Evolutionary conservation across 352 stramenopile genomes (phyloP).

Genomic region (Globisporangium uncinulatum): DNA sequence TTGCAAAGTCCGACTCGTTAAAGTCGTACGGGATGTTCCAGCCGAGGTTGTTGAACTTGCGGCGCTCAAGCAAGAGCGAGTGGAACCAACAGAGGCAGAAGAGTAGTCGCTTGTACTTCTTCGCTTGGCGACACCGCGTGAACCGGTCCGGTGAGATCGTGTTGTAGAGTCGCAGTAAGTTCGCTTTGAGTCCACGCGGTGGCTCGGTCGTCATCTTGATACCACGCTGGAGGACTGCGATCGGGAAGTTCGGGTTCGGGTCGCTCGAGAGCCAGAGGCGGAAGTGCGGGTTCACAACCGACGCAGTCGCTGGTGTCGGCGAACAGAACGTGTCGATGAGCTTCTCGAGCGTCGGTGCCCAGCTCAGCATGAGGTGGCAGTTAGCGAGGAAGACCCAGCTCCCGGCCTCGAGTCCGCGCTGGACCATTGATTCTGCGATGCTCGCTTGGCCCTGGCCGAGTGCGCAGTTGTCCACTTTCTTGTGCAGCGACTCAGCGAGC

Average conservation of each 20-base stretch:
- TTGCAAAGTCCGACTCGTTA: slow-evolving; percentile 96
- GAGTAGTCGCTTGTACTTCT: slow-evolving; percentile 91
- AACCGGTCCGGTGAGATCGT: slow-evolving; percentile 88
- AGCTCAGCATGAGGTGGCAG: slow-evolving; percentile 95
- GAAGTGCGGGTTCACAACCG: slow-evolving; percentile 84
- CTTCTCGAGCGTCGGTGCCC: slow-evolving; percentile 93
- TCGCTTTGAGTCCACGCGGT: slow-evolving; percentile 89
- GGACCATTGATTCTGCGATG: slow-evolving; percentile 87
- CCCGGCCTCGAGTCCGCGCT: slow-evolving; percentile 78
- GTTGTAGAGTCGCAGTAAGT: slow-evolving; percentile 94
- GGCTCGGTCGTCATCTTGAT: slow-evolving; percentile 98
- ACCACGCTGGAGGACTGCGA: slow-evolving; percentile 91
- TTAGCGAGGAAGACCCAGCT: slow-evolving; percentile 96
- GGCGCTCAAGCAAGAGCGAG: slow-evolving; percentile 90
- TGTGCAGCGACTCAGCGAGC: slow-evolving; percentile 73
- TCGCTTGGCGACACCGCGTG: slow-evolving; percentile 65
- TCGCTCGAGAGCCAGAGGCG: slow-evolving; percentile 92
- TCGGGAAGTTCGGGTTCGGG: slow-evolving; percentile 93
- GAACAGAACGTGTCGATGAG: slow-evolving; percentile 89
- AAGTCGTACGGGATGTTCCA: slow-evolving; percentile 99
- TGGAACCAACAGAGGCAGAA: slow-evolving; percentile 97
- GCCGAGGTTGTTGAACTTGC: slow-evolving; percentile 96
- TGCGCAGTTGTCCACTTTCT: slow-evolving; percentile 89
- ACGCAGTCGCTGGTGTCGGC: slow-evolving; percentile 8
- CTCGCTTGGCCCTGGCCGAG: slow-evolving; percentile 92